phyloP scores from a whole-genome alignment of 176 grass and related monocot genomes.

The Chrysopogon serrulatus region DNA sequence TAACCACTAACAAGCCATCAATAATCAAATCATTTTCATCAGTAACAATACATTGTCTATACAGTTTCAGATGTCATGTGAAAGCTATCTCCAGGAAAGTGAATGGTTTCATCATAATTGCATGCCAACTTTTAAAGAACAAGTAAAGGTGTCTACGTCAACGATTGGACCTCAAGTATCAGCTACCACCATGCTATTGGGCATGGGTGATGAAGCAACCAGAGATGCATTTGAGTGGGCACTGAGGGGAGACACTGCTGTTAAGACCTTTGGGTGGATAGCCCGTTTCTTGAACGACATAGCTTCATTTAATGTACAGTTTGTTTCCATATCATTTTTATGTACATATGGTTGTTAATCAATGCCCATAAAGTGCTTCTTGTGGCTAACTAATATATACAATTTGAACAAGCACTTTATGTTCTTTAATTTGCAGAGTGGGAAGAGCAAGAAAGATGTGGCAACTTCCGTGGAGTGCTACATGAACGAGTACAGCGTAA shows the following conservation, averaged over 20 bases:
- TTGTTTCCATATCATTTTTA: not conserved
- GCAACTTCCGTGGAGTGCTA: conserved; percentile 15
- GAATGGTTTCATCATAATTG: conserved; percentile 15
- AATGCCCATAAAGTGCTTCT: not conserved
- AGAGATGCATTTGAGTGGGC: conserved; percentile 30
- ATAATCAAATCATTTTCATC: not conserved
- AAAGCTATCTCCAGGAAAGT: conserved; percentile 28
- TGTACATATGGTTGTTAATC: not conserved
- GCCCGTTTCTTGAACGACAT: not conserved
- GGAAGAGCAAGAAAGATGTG: conserved; percentile 22
- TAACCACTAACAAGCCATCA: not conserved
- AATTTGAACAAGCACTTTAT: not conserved
- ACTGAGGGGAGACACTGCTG: not conserved
- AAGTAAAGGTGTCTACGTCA: not conserved
- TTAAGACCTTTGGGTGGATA: not conserved
- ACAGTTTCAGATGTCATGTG: not conserved
- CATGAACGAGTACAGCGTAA: conserved; percentile 2
- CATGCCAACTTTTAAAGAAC: conserved; percentile 16
- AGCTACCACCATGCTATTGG: not conserved
- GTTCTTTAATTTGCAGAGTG: not conserved
- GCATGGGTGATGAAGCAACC: conserved; percentile 17
- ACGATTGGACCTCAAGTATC: not conserved
- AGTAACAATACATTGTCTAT: not conserved
- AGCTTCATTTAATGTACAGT: not conserved
- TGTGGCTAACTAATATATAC: not conserved